phyloP scores from a whole-genome alignment of 352 stramenopile species.

The Globisporangium nodosum region DNA sequence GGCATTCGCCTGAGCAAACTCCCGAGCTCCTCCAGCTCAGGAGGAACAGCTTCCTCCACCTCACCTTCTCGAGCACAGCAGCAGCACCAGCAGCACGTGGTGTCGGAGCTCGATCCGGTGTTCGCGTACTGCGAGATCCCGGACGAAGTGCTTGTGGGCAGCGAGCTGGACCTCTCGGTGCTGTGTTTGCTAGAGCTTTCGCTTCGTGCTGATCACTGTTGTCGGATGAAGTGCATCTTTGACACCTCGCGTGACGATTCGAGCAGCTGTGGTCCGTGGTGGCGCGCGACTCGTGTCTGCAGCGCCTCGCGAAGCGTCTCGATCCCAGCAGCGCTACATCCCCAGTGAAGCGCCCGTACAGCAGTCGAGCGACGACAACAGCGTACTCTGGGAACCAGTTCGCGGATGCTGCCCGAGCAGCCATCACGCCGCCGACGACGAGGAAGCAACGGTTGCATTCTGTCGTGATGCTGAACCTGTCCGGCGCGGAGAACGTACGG shows the following conservation, averaged over 20 bases:
- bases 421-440: neutral
- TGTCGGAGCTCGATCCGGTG: conserved; percentile 30
- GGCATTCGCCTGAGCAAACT: conserved; percentile 47
- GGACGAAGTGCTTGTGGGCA: conserved; percentile 48
- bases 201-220: neutral
- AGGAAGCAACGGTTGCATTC: neutral
- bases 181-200: conserved; percentile 14
- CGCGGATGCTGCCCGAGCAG: neutral
- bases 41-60: neutral
- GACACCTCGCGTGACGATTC: neutral
- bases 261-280: conserved; percentile 62
- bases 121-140: conserved; percentile 65
- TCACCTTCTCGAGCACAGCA: neutral
- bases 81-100: conserved; percentile 5
- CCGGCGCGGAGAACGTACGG: conserved; percentile 43
- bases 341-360: neutral
- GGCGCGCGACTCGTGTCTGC: conserved; percentile 50
- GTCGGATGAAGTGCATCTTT: no score
- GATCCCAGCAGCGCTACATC: neutral
- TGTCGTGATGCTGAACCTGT: conserved; percentile 37
- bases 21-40: neutral
- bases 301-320: conserved; percentile 19
- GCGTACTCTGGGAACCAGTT: conserved; percentile 7
- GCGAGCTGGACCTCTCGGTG: conserved; percentile 51
- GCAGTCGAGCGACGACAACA: neutral